Evolutionary conservation across 2,329 filamentous ascomycete species (phyloP), one percentile per base, ranked within the genome.

Genomic region (Beauveria australis): DNA sequence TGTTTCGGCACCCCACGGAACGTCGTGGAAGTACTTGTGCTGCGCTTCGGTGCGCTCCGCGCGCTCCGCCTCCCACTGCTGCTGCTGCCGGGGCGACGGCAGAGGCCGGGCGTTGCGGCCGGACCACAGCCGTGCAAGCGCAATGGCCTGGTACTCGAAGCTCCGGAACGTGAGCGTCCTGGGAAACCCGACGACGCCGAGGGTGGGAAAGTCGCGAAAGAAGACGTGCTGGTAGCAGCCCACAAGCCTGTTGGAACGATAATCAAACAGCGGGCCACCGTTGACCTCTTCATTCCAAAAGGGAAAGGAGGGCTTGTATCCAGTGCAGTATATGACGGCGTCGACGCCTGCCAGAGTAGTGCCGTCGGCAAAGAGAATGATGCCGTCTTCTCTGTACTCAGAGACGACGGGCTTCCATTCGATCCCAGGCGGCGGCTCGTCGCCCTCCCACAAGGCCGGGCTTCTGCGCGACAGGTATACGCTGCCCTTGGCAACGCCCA

Each of bases 111-210:
- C 65, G 33, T 77, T 75, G 16, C 80, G 70, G 0, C 72, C 72
- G 0, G 79, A 70, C 64, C 77, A 82, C 0, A 81, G 64, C 2
- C 81, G 72, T 3, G 81, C 80, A 0, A 83, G 68, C 1, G 81
- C 79, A 46, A 83, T 71, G 1, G 79, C 80, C 66, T 83, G 81
- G 63, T 83, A 83, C 66, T 83, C 81, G 63, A 83, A 83, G 41
- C 77, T 79, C 7, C 81, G 69, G 61, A 83, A 83, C 0, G 59
- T 61, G 33, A 61, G 19, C 8, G 59, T 57, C 30, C 26, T 49
- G n/a, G 59, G 53, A 10, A 61, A 61, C 3, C 59, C 59, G 3
- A 61, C 59, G 8, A 26, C 28, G 0, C 74, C 82, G 0, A 86
- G 69, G 0, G 77, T 80, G 0, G 74, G 68, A 46, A 77, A 76